Conservation (phyloP, 768 basidiomycete genomes). For the Boletellus emodensis region DNA sequence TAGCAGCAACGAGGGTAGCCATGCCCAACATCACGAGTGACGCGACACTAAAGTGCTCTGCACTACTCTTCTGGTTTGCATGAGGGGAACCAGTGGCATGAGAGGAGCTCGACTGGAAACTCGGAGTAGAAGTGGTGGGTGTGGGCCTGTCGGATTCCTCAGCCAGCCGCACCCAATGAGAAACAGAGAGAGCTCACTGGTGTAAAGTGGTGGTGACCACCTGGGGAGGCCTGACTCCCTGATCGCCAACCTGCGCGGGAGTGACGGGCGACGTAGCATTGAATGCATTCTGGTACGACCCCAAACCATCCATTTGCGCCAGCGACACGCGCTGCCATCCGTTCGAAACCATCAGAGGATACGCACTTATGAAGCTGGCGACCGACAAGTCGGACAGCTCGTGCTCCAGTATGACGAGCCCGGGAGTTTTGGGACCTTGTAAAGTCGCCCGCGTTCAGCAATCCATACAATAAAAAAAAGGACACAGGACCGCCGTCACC, state of each 20-base stretch:
- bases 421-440: conserved; percentile 65
- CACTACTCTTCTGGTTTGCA: conserved; percentile 33
- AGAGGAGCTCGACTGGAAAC: conserved; percentile 8
- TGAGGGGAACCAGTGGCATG: conserved; percentile 20
- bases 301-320: conserved; percentile 39
- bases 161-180: conserved; percentile 2
- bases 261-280: conserved; percentile 27
- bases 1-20: conserved; percentile 19
- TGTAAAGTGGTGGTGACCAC: conserved; percentile 10
- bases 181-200: conserved; percentile 4
- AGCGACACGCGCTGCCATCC: conserved; percentile 70
- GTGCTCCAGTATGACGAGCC: conserved; percentile 82
- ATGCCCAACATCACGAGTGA: conserved; percentile 25
- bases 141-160: conserved; percentile 3
- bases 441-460: neutral
- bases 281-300: conserved; percentile 46
- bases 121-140: neutral
- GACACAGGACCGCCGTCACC: conserved; percentile 5
- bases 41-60: conserved; percentile 21
- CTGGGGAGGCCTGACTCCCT: conserved; percentile 14
- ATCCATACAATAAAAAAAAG: neutral
- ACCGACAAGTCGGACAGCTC: conserved; percentile 64
- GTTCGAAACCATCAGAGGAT: conserved; percentile 56
- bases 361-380: conserved; percentile 61
- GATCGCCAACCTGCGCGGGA: conserved; percentile 20